phyloP scores from a whole-genome alignment of 2,329 filamentous ascomycete species.

The Hypoxylon rubiginosum region DNA sequence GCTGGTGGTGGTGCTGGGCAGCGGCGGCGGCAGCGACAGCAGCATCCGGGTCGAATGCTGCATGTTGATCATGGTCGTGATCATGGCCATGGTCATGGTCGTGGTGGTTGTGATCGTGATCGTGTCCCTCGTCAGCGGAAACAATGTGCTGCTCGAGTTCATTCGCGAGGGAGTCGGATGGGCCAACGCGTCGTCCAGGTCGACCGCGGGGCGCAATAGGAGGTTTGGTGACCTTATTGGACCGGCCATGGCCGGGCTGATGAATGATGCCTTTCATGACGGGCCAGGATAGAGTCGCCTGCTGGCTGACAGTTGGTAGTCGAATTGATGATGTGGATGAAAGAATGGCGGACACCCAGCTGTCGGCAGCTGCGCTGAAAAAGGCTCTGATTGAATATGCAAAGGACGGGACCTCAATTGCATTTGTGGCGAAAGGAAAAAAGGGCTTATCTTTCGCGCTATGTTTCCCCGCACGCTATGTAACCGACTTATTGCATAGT shows the following conservation, averaged over 20 bases:
- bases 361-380: constrained; percentile 49
- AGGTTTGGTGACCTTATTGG: constrained; percentile 61
- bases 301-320: constrained; percentile 53
- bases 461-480: neutral
- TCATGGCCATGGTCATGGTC: constrained; percentile 32
- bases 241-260: constrained; percentile 55
- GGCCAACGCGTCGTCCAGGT: constrained; percentile 48
- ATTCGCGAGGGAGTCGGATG: constrained; percentile 52
- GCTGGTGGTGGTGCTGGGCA: constrained; percentile 50
- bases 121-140: constrained; percentile 33
- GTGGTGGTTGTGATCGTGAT: neutral
- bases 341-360: constrained; percentile 44
- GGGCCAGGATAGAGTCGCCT: constrained; percentile 45
- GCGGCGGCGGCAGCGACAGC: constrained; percentile 54
- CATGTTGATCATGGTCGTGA: constrained; percentile 46
- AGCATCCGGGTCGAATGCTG: constrained; percentile 47
- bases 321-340: constrained; percentile 46
- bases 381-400: neutral
- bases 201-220: constrained; percentile 48
- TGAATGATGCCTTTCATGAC: constrained; percentile 56
- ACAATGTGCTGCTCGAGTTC: constrained; percentile 48
- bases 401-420: neutral
- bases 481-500: neutral
- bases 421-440: neutral
- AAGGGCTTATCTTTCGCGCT: neutral